Evolutionary conservation across 225 moss, liverwort and hornwort species (phyloP).

Genomic region (Anthoceros angustus): DNA sequence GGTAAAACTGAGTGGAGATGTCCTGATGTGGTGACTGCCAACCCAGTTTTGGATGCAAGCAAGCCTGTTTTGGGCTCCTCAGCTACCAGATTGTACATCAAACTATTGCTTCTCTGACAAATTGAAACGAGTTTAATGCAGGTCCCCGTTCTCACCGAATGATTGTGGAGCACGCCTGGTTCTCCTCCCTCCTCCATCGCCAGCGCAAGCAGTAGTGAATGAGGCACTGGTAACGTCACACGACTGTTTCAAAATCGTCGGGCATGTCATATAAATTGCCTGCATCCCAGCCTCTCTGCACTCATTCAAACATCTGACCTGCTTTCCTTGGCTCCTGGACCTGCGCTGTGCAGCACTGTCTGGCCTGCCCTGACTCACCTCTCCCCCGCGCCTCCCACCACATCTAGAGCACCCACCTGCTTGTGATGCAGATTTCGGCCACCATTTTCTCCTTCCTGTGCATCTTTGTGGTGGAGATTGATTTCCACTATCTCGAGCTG

Average conservation of each 20-base stretch:
- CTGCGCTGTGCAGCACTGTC: background rate
- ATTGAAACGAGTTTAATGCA: too few species aligned
- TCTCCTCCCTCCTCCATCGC: too few species aligned
- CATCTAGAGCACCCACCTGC: background rate
- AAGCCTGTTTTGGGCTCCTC: too few species aligned
- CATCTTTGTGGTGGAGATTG: background rate
- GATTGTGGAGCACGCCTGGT: too few species aligned
- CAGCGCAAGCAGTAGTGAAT: too few species aligned
- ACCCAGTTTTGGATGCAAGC: background rate
- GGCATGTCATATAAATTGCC: background rate
- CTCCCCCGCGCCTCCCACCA: background rate
- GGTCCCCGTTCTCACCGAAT: too few species aligned
- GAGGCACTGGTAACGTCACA: too few species aligned
- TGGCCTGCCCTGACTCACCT: background rate
- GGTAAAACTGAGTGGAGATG: background rate
- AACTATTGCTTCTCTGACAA: too few species aligned
- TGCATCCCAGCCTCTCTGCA: background rate
- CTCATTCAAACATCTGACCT: slow-evolving; percentile 1
- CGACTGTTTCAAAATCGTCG: too few species aligned
- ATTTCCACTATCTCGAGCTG: background rate
- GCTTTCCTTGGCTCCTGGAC: background rate
- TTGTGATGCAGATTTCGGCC: background rate
- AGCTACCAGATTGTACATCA: too few species aligned
- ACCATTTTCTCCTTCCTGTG: background rate
- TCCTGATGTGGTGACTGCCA: background rate